These are phyloP conservation scores for Phialophora verrucosa DNA, from an alignment of 2,329 filamentous ascomycete genomes.

Conservation along the genomic window DNA sequence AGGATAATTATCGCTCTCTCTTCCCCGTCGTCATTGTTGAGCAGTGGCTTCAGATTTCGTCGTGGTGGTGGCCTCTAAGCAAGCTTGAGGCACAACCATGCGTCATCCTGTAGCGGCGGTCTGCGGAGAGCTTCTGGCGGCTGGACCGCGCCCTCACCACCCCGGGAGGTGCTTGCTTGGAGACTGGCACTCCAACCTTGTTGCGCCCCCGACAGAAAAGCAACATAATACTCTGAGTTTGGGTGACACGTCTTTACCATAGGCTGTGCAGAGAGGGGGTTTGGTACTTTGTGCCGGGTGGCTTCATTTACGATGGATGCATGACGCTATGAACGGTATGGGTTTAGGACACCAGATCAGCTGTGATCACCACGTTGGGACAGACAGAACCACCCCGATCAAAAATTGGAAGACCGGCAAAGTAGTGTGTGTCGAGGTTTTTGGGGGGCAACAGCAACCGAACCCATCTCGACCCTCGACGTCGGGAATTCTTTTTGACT, in stretches of 20 bases:
- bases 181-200: not conserved
- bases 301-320: constrained; percentile 13
- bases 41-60: constrained; percentile 4
- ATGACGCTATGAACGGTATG: constrained; percentile 9
- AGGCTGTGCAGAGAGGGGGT: not conserved
- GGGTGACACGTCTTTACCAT: not conserved
- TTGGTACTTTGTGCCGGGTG: constrained; percentile 6
- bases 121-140: not conserved
- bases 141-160: not conserved
- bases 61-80: constrained; percentile 1
- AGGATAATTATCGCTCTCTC: constrained; percentile 1
- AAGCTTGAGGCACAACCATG: not conserved
- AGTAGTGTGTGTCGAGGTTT: not conserved
- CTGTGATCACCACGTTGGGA: not conserved
- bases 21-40: constrained; percentile 6
- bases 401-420: not conserved
- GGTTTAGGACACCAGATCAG: not conserved
- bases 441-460: not conserved
- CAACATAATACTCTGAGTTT: not conserved
- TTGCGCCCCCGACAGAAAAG: not conserved
- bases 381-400: not conserved
- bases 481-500: not conserved
- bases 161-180: not conserved
- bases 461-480: not conserved
- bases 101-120: not conserved